Evolutionary conservation across 2,329 filamentous ascomycete genomes (phyloP).

Genomic region (Beauveria pseudobassiana): DNA sequence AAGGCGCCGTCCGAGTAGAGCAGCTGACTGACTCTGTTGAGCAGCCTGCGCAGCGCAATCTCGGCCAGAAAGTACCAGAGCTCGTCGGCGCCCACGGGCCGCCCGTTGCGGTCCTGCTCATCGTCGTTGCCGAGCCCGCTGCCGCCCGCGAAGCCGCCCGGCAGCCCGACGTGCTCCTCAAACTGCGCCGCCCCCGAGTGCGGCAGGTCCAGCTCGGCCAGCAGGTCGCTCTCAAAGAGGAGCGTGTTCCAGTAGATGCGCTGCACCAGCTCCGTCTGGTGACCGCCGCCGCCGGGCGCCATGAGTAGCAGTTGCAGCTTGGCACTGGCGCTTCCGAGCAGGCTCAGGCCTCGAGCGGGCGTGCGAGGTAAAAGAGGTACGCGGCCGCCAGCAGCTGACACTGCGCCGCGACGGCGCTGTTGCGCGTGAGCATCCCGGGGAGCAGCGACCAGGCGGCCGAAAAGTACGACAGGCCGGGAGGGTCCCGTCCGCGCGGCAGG

Average conservation of each 20-base stretch:
- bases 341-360: slow-evolving; percentile 75
- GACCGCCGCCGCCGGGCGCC: slow-evolving; percentile 58
- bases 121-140: slow-evolving; percentile 39
- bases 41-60: slow-evolving; percentile 67
- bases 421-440: slow-evolving; percentile 71
- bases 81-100: slow-evolving; percentile 63
- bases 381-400: slow-evolving; percentile 75
- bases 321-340: slow-evolving; percentile 71
- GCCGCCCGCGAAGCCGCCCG: slow-evolving; percentile 67
- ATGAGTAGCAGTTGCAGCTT: slow-evolving; percentile 74
- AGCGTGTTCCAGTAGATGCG: slow-evolving; percentile 80
- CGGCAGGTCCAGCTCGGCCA: slow-evolving; percentile 72
- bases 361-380: slow-evolving; percentile 75
- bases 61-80: slow-evolving; percentile 83
- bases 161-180: slow-evolving; percentile 71
- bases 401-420: slow-evolving; percentile 70
- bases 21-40: slow-evolving; percentile 72
- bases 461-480: slow-evolving; percentile 72
- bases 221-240: slow-evolving; percentile 71
- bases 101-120: slow-evolving; percentile 33
- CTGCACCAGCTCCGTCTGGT: slow-evolving; percentile 66
- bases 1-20: slow-evolving; percentile 70
- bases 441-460: slow-evolving; percentile 72
- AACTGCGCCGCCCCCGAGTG: slow-evolving; percentile 78
- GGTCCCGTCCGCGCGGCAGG: slow-evolving; percentile 47